Conservation (phyloP, 306 rosid genomes). For the Quercus aquifolioides region DNA sequence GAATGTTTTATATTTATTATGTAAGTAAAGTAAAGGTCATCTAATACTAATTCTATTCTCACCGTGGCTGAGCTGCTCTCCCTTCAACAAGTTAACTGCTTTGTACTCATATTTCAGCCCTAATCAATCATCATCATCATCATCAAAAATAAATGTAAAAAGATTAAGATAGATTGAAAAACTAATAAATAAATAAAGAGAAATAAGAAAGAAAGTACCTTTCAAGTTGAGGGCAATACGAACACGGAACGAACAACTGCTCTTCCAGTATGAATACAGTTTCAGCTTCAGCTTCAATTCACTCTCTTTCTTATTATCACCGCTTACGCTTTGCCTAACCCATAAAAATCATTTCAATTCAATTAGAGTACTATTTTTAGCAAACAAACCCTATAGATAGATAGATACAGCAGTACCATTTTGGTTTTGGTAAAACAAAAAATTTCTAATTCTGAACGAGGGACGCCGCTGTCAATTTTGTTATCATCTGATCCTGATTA, state of each 20-base stretch:
- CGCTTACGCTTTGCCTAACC: no score
- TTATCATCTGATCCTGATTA: no score
- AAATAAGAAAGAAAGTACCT: constrained; percentile 26
- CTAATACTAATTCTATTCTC: no score
- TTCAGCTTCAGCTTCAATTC: constrained; percentile 4
- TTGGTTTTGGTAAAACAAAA: no score
- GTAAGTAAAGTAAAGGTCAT: background rate
- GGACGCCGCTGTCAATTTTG: no score
- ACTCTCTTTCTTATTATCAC: no score
- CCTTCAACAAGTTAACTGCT: constrained; percentile 52
- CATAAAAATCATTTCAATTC: background rate
- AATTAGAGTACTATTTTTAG: no score
- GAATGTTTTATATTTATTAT: no score
- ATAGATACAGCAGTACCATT: no score
- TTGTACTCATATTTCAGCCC: constrained; percentile 56
- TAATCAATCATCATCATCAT: background rate
- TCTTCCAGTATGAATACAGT: constrained; percentile 41
- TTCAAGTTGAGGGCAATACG: constrained; percentile 62
- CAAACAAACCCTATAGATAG: no score
- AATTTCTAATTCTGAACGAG: no score
- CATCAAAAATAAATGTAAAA: background rate
- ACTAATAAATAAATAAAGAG: background rate
- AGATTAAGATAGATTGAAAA: background rate
- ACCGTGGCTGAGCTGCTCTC: constrained; percentile 59
- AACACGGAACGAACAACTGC: constrained; percentile 45